Conservation (phyloP, 2,329 filamentous ascomycete genomes). For the Plenodomus tracheiphilus region DNA sequence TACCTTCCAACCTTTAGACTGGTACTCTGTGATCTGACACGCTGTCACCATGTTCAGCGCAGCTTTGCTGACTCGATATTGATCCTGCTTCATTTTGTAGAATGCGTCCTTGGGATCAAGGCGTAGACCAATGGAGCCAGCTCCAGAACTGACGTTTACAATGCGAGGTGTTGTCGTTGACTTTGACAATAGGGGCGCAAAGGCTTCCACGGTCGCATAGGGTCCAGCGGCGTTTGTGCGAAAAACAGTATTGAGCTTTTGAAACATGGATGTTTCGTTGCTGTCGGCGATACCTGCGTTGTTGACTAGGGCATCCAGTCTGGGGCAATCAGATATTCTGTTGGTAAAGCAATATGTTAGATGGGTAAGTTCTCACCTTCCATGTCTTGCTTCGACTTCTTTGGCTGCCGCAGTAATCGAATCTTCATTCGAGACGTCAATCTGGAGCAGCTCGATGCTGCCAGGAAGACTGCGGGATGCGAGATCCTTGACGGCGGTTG, state of each 20-base stretch:
- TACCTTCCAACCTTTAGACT: constrained; percentile 34
- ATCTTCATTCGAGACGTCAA: constrained; percentile 49
- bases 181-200: constrained; percentile 18
- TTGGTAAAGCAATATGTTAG: not conserved
- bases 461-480: constrained; percentile 20
- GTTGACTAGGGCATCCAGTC: constrained; percentile 44
- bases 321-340: not conserved
- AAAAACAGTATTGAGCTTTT: constrained; percentile 28
- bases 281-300: constrained; percentile 36
- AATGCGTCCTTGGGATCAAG: constrained; percentile 19
- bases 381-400: constrained; percentile 26
- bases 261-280: constrained; percentile 7
- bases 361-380: constrained; percentile 8
- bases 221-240: constrained; percentile 25
- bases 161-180: constrained; percentile 25
- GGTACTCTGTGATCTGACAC: constrained; percentile 31
- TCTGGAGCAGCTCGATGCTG: constrained; percentile 42
- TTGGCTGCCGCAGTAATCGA: constrained; percentile 45
- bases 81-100: constrained; percentile 11
- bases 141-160: constrained; percentile 37
- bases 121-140: constrained; percentile 32
- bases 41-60: constrained; percentile 45
- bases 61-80: constrained; percentile 42
- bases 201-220: constrained; percentile 7
- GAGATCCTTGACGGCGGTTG: constrained; percentile 27